These are phyloP conservation scores for Thermoascus crustaceus DNA, from an alignment of 2,329 filamentous ascomycete genomes.

Conservation along the genomic window DNA sequence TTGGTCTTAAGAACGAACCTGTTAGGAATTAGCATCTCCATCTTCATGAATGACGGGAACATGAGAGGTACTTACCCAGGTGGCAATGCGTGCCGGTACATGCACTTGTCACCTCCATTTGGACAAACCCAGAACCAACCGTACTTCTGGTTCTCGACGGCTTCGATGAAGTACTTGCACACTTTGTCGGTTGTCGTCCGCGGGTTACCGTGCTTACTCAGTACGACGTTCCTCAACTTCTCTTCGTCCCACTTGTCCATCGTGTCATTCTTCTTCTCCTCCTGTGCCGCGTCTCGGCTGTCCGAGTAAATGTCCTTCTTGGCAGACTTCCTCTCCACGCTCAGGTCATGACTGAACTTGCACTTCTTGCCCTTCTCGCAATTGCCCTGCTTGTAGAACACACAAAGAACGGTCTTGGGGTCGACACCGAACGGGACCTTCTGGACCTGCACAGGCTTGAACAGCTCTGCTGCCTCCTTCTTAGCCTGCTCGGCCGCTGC, in stretches of 20 bases:
- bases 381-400: conserved; percentile 94
- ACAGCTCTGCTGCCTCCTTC: conserved; percentile 68
- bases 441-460: conserved; percentile 91
- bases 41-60: neutral
- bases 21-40: conserved; percentile 12
- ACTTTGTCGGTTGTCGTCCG: conserved; percentile 95
- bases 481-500: conserved; percentile 77
- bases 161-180: conserved; percentile 96
- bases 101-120: conserved; percentile 94
- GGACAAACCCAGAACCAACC: conserved; percentile 99
- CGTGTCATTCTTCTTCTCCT: conserved; percentile 75
- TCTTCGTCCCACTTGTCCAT: conserved; percentile 98
- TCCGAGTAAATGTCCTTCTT: conserved; percentile 92
- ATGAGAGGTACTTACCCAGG: conserved; percentile 63
- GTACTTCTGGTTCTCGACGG: conserved; percentile 97
- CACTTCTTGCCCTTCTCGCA: conserved; percentile 97
- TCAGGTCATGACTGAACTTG: conserved; percentile 91
- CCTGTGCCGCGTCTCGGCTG: conserved; percentile 59
- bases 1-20: conserved; percentile 97
- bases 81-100: conserved; percentile 93
- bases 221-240: conserved; percentile 79
- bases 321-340: conserved; percentile 81
- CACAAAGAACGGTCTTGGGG: conserved; percentile 92
- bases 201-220: conserved; percentile 97
- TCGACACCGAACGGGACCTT: conserved; percentile 98